Evolutionary conservation across 2,329 filamentous ascomycete species (phyloP).

Genomic region (Pyricularia sp.): DNA sequence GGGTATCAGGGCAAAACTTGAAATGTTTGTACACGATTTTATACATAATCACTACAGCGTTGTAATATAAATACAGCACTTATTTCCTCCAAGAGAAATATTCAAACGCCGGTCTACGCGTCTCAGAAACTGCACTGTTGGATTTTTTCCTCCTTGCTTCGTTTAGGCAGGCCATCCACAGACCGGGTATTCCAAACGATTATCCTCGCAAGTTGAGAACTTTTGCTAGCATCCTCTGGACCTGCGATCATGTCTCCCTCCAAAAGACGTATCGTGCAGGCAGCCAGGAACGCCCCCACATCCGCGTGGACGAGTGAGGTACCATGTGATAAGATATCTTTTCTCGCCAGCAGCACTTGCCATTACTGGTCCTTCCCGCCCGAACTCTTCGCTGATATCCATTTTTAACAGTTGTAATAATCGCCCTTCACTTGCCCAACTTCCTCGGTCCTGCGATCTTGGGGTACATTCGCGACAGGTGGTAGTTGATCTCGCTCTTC

Average conservation of each 20-base stretch:
- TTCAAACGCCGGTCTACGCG: neutral
- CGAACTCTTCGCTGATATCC: neutral
- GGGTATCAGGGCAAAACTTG: neutral
- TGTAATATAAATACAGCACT: neutral
- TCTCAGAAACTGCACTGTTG: neutral
- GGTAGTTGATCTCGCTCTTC: constrained; percentile 85
- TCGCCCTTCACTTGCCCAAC: constrained; percentile 11
- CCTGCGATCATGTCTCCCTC: too few species aligned
- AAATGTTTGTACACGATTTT: neutral
- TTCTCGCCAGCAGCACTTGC: neutral
- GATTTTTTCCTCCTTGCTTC: neutral
- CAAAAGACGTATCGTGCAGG: too few species aligned
- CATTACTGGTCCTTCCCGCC: neutral
- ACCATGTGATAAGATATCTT: neutral
- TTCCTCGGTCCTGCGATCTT: constrained; percentile 53
- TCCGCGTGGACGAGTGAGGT: neutral
- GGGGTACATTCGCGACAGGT: constrained; percentile 69
- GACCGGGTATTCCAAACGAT: neutral
- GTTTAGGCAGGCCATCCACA: neutral
- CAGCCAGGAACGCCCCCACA: too few species aligned
- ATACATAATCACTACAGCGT: neutral
- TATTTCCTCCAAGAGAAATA: neutral
- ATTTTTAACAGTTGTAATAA: neutral
- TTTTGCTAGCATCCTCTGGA: too few species aligned
- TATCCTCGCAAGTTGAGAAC: neutral